A percentile compares a stretch with the other conserved stretches of the same genome.
Conservation (phyloP, 2,329 filamentous ascomycete species). For the Aspergillus viridinutans region DNA sequence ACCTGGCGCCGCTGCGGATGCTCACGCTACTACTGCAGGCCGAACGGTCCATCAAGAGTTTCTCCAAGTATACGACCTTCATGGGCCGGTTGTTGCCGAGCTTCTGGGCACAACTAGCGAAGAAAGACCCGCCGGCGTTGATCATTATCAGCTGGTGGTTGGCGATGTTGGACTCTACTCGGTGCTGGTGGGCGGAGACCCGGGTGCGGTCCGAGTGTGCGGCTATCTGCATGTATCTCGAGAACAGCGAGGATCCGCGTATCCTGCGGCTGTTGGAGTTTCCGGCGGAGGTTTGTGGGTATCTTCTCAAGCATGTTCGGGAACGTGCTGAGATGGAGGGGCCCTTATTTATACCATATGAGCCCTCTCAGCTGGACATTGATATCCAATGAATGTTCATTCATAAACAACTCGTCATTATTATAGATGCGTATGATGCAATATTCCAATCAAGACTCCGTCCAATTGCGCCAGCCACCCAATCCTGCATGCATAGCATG, state of each 20-base stretch:
- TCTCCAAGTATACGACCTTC: conserved; percentile 26
- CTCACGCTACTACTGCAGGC: conserved; percentile 30
- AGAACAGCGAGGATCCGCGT: conserved; percentile 24
- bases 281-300: conserved; percentile 32
- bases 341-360: neutral
- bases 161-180: conserved; percentile 22
- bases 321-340: conserved; percentile 9
- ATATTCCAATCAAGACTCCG: neutral
- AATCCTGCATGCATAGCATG: neutral
- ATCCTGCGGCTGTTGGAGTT: conserved; percentile 29
- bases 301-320: conserved; percentile 24
- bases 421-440: neutral
- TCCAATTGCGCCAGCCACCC: neutral
- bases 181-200: conserved; percentile 29
- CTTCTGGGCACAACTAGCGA: conserved; percentile 25
- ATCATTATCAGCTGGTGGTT: conserved; percentile 36
- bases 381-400: neutral
- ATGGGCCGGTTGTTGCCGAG: conserved; percentile 32
- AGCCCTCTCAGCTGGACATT: neutral
- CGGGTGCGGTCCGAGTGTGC: conserved; percentile 31
- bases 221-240: conserved; percentile 36
- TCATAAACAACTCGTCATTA: neutral
- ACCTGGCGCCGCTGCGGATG: conserved; percentile 34
- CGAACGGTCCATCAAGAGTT: conserved; percentile 19
- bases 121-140: conserved; percentile 30